Percentiles rank a stretch among this genome's conserved stretches.
Evolutionary conservation across 257 asterid genomes (phyloP).

Genomic region (Nicotiana obtusifolia): DNA sequence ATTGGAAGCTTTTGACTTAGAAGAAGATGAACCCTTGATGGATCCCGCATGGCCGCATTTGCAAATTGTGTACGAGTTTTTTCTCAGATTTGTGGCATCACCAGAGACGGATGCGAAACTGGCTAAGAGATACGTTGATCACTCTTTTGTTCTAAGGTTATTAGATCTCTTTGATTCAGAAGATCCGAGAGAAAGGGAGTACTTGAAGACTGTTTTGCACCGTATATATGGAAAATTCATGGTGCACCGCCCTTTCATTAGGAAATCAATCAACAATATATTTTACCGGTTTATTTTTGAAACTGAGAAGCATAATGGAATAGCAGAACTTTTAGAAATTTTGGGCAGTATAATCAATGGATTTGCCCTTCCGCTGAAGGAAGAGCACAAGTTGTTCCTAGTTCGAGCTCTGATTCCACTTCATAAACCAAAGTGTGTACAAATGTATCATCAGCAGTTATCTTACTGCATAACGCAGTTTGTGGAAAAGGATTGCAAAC

Average conservation of each 20-base stretch:
- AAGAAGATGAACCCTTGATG: conserved; percentile 65
- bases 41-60: conserved; percentile 67
- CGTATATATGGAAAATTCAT: conserved; percentile 64
- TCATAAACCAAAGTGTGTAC: conserved; percentile 64
- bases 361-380: conserved; percentile 64
- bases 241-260: conserved; percentile 64
- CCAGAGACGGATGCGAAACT: conserved; percentile 68
- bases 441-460: conserved; percentile 73
- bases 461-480: conserved; percentile 73
- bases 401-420: conserved; percentile 62
- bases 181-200: conserved; percentile 70
- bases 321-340: conserved; percentile 60
- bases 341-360: conserved; percentile 68
- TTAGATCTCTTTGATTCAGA: conserved; percentile 64
- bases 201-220: conserved; percentile 53
- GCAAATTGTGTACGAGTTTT: conserved; percentile 58
- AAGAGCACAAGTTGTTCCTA: conserved; percentile 63
- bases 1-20: conserved; percentile 51
- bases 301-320: conserved; percentile 64
- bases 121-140: conserved; percentile 60
- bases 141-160: conserved; percentile 47
- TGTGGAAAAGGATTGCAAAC: conserved; percentile 79
- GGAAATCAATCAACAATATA: conserved; percentile 58
- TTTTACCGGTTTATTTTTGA: conserved; percentile 56
- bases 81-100: conserved; percentile 63